Evolutionary conservation across 169 alveolate species (phyloP), one percentile per base, ranked within the genome.

Genomic region (Plasmodium vivax): DNA sequence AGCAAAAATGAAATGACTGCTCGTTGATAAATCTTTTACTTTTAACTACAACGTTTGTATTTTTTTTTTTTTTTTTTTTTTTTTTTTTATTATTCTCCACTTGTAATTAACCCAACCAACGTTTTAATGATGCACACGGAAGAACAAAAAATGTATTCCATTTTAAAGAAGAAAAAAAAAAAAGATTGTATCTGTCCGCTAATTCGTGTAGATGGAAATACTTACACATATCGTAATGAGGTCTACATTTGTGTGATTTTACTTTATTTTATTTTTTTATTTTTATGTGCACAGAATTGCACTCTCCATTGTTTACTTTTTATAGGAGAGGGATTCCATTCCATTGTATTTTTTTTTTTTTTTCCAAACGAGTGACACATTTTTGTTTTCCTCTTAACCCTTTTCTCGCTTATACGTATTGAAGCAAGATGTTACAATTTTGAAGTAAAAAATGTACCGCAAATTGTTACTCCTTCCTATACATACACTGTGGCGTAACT

Each of bases 261-360:
- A 36, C 68, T 71, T 45, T 23, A 5, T 19, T 19, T 9, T 19
- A 62, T 23, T 62, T 62, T 19, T 62, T 23, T 23, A 23, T 23
- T 23, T 23, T 23, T 23, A 85, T 19, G 93, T 56, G 93, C 93
- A 85, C 93, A 85, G 80, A 47, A 74, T 75, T 85, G 93, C 93
- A 85, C 93, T 56, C 80, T 75, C 74, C 58, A 75, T 85, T 75
- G 34, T 41, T 5, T 74, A 34, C 38, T 51, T 32, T 51, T 27
- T 23, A 36, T 75, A 75, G 14, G 54, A 56, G 19, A 45, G 23
- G 62, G 2, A 14, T 83, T 30, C 43, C 45, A 27, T 41, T 23
- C 41, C 32, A 14, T 84, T 43, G 43, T 38, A 38, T 45, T 45
- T 45, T 45, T 45, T 45, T 45, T 75, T 32, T 36, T 43, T 51